A percentile compares a stretch with the other conserved stretches of the same genome.
These are phyloP conservation scores for Curvularia eragrostidis DNA, from an alignment of 2,329 filamentous ascomycete genomes.

Conservation along the genomic window DNA sequence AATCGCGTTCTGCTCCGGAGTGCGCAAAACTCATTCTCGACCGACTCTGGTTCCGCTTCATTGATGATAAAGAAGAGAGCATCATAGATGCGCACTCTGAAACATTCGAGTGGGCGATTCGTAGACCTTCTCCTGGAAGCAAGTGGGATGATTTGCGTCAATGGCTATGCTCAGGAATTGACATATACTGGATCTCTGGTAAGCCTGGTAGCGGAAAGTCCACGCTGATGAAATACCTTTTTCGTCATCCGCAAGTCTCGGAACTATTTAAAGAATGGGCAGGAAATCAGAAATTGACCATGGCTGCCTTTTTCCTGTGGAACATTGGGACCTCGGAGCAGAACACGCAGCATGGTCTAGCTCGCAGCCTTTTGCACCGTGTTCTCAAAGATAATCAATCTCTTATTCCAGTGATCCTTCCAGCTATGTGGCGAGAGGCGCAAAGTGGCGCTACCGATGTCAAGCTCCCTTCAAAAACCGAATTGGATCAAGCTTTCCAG, in stretches of 20 bases:
- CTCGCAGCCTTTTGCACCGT: neutral
- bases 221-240: conserved; percentile 7
- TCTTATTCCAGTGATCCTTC: neutral
- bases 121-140: neutral
- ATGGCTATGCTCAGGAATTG: neutral
- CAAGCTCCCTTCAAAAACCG: neutral
- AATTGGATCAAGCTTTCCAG: neutral
- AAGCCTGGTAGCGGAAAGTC: conserved; percentile 9
- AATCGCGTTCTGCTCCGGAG: neutral
- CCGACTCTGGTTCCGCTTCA: neutral
- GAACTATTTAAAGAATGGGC: neutral
- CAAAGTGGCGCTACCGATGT: neutral
- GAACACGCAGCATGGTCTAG: conserved; percentile 2
- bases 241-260: neutral
- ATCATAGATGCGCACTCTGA: neutral
- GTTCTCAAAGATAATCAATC: neutral
- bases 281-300: neutral
- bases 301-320: conserved; percentile 2
- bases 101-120: neutral
- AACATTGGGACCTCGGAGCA: conserved; percentile 1
- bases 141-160: neutral
- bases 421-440: conserved; percentile 5
- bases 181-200: conserved; percentile 5
- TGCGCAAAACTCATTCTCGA: neutral
- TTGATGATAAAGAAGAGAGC: neutral